Percentiles rank a stretch among this genome's conserved stretches.
Conservation (phyloP, 768 basidiomycete species). For the Phaeolepiota aurea region DNA sequence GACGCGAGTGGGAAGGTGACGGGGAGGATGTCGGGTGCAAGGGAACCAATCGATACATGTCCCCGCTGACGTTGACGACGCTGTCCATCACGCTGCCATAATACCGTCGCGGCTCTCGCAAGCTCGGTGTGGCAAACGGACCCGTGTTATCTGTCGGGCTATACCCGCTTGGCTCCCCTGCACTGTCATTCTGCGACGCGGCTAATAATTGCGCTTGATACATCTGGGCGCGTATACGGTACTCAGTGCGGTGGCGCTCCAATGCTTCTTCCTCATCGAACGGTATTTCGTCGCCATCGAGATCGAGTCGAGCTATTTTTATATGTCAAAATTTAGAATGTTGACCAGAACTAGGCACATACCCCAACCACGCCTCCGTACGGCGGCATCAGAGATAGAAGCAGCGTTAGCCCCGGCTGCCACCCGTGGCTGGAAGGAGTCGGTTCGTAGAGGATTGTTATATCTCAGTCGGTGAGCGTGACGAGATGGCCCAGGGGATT, state of each 20-base stretch:
- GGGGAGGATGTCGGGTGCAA: background rate
- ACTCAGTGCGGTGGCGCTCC: conserved; percentile 42
- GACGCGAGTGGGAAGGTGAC: conserved; percentile 1
- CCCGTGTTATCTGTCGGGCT: background rate
- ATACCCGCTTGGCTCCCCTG: background rate
- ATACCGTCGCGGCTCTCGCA: background rate
- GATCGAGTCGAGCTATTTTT: conserved; percentile 34
- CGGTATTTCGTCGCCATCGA: conserved; percentile 58
- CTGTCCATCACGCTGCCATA: conserved; percentile 18
- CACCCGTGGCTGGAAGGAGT: background rate
- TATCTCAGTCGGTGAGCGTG: background rate
- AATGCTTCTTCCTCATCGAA: conserved; percentile 55
- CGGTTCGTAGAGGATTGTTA: background rate
- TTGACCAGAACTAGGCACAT: conserved; percentile 10
- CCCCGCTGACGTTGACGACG: conserved; percentile 10
- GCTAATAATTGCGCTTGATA: conserved; percentile 11
- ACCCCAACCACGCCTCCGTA: conserved; percentile 41
- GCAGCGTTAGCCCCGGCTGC: background rate
- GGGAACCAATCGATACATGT: conserved; percentile 2
- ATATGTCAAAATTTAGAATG: conserved; percentile 6
- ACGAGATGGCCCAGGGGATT: background rate
- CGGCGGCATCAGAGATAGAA: background rate
- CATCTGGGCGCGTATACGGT: conserved; percentile 27
- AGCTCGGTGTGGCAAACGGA: background rate
- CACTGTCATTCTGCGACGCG: conserved; percentile 8